Percentiles rank a stretch among this genome's conserved stretches.
Conservation (phyloP, 1,284 basidiomycete genomes). For the Ceratobasidium sp. region DNA sequence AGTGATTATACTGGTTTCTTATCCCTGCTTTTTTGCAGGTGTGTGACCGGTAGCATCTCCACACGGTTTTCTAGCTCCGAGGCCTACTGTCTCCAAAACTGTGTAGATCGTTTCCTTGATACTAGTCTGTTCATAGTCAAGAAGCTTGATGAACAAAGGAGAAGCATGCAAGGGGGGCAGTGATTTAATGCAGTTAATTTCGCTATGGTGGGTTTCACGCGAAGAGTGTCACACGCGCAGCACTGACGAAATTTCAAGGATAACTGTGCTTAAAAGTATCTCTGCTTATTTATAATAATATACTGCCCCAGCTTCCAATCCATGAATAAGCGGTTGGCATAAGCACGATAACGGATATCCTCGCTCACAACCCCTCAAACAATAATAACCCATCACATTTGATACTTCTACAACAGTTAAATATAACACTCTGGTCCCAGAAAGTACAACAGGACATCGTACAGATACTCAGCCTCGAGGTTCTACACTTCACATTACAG, state of each 20-base stretch:
- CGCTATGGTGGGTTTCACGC: constrained; percentile 1
- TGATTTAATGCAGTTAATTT: not conserved
- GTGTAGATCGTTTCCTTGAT: constrained; percentile 93
- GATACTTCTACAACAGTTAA: constrained; percentile 15
- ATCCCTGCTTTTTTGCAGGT: constrained; percentile 57
- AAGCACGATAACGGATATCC: no score
- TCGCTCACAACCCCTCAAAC: no score
- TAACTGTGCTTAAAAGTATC: no score
- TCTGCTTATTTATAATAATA: constrained; percentile 8
- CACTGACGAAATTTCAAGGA: no score
- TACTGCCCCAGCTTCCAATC: constrained; percentile 3
- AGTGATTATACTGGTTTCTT: constrained; percentile 41
- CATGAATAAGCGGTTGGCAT: not conserved
- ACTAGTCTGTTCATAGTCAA: constrained; percentile 86
- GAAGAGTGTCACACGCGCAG: not conserved
- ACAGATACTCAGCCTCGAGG: not conserved
- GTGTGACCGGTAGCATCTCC: constrained; percentile 82
- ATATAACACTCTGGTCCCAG: not conserved
- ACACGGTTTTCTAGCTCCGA: constrained; percentile 84
- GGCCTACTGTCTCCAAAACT: constrained; percentile 84
- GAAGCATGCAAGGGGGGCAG: constrained; percentile 45
- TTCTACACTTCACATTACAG: not conserved
- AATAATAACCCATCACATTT: no score
- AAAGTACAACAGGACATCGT: constrained; percentile 10
- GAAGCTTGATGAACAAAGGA: constrained; percentile 70